Evolutionary conservation across 805 yeast genomes (phyloP).

Genomic region (Ogataea ganodermae): DNA sequence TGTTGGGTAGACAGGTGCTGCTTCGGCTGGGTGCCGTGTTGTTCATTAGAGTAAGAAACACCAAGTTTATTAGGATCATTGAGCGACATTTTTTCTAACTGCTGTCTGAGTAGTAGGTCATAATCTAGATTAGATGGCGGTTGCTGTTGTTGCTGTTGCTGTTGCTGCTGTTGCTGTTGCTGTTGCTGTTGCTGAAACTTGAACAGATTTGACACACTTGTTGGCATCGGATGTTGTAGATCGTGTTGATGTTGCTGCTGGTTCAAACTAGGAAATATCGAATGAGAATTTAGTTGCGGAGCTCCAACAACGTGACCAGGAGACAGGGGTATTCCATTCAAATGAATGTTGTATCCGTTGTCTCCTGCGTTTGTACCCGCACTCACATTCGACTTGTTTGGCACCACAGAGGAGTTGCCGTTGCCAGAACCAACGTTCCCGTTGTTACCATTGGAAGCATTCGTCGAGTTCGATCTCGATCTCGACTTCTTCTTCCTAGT

Average conservation of each 20-base stretch:
- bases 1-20: constrained; percentile 7
- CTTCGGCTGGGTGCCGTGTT: constrained; percentile 8
- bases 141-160: constrained; percentile 2
- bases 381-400: neutral
- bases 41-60: constrained; percentile 6
- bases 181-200: constrained; percentile 5
- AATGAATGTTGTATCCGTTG: neutral
- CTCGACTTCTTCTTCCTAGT: constrained; percentile 30
- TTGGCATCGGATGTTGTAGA: neutral
- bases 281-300: constrained; percentile 12
- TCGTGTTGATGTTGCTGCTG: neutral
- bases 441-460: constrained; percentile 12
- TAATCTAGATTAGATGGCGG: constrained; percentile 23
- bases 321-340: neutral
- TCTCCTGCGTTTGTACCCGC: neutral
- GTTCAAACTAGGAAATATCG: constrained; percentile 10
- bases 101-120: constrained; percentile 32
- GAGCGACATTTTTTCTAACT: constrained; percentile 31
- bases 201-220: neutral
- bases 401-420: neutral
- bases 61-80: constrained; percentile 13
- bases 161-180: constrained; percentile 10
- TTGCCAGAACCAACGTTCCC: neutral
- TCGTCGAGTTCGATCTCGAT: constrained; percentile 31
- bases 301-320: neutral